Evolutionary conservation across 805 yeast species (phyloP), one percentile per base, ranked within the genome.

Genomic region (Pichia thaimueangensis): DNA sequence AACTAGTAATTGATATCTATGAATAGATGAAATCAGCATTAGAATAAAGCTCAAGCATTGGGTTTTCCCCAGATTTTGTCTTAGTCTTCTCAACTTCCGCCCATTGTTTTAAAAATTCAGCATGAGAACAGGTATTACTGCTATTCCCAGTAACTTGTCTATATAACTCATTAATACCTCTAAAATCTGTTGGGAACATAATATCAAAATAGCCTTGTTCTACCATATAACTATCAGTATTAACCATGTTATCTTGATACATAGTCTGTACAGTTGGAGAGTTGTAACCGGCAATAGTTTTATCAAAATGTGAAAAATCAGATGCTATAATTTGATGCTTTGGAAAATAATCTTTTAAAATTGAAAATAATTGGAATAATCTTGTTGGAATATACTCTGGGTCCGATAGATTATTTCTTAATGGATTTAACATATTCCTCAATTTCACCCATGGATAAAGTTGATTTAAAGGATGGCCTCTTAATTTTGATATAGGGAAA

Each of bases 301-400:
- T 69, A n/a, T 78, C 75, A 30, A 76, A 59, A 35, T 59, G 54
- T 16, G 71, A 63, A 62, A 86, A 86, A 57, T 87, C 95, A 0
- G 94, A 75, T 6, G 84, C 68, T 12, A 86, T 53, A n/a, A 86
- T 62, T 22, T 78, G 76, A 58, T 87, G 95, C 37, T 82, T 71
- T 2, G 95, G 95, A 59, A 86, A 86, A 45, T 73, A 67, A 25
- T 71, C 68, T 43, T 75, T 71, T 42, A 86, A 68, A 7, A 82
- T 69, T 35, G 76, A 74, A 59, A 85, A 75, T 38, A 86, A 71
- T 57, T 82, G 74, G 23, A 82, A 52, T 24, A 82, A 67, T 43
- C 88, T 65, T 0, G 94, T 84, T n/a, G 96, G 96, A 25, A 86
- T 75, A 58, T 74, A 86, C 55, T 86, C 95, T 0, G 86, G 82